phyloP scores from a whole-genome alignment of 116 monocot species.

The Cymodocea nodosa region DNA sequence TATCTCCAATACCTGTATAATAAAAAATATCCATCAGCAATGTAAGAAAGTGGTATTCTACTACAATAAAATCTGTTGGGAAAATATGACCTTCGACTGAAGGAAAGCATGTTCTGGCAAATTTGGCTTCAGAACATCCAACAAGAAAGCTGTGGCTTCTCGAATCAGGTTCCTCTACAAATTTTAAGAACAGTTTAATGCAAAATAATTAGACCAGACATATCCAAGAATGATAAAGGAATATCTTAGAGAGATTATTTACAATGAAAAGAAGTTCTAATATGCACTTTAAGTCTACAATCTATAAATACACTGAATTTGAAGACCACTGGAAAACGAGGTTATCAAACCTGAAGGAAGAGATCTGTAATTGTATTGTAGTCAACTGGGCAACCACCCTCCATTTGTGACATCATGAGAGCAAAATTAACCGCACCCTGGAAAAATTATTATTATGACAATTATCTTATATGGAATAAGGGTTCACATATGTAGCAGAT shows the following conservation, averaged over 20 bases:
- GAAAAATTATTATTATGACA: background rate
- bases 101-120: conserved; percentile 95
- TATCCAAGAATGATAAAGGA: background rate
- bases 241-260: background rate
- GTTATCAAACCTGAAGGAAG: conserved; percentile 73
- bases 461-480: background rate
- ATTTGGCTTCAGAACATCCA: conserved; percentile 98
- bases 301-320: background rate
- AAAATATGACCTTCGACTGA: conserved; percentile 68
- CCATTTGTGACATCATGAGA: conserved; percentile 99
- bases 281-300: background rate
- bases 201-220: background rate
- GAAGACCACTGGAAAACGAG: background rate
- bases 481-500: background rate
- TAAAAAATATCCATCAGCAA: background rate
- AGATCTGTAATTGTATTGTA: conserved; percentile 99
- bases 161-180: conserved; percentile 89
- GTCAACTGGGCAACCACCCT: conserved; percentile 95
- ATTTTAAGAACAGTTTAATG: background rate
- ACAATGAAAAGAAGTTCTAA: background rate
- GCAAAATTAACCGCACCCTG: conserved; percentile 99
- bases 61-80: background rate
- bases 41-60: background rate
- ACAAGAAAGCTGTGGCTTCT: conserved; percentile 94
- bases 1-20: conserved; percentile 84